phyloP scores from a whole-genome alignment of 495 filamentous ascomycete genomes.

The Polyplosphaeria fusca region DNA sequence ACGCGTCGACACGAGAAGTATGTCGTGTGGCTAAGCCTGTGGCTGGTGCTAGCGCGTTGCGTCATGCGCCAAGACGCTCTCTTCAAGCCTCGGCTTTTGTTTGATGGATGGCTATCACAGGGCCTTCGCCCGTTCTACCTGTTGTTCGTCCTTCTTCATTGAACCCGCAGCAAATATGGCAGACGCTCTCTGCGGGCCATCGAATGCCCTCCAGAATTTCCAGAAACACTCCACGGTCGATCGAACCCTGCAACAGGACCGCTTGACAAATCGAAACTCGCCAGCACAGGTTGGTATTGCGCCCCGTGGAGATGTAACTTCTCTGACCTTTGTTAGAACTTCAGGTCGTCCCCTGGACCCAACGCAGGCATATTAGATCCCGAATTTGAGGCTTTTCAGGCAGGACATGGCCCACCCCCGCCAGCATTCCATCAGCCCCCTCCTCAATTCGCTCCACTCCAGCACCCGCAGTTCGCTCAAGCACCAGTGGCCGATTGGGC shows the following conservation, averaged over 20 bases:
- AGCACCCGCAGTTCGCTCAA: constrained; percentile 23
- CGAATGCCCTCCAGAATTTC: constrained; percentile 81
- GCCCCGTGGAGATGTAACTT: neutral
- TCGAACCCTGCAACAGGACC: constrained; percentile 81
- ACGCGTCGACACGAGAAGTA: neutral
- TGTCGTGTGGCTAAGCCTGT: no score
- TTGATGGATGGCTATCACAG: no score
- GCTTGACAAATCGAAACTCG: constrained; percentile 53
- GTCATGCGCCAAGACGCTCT: neutral
- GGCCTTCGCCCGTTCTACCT: neutral
- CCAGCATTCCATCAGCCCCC: constrained; percentile 29
- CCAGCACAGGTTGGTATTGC: constrained; percentile 52
- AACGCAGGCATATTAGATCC: constrained; percentile 58
- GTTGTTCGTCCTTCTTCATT: neutral
- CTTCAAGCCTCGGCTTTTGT: neutral
- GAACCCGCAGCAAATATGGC: constrained; percentile 52
- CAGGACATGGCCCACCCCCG: constrained; percentile 44
- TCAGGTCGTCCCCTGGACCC: constrained; percentile 55
- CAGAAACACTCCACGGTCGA: constrained; percentile 77
- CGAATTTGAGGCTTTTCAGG: constrained; percentile 71
- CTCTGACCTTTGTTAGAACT: constrained; percentile 50
- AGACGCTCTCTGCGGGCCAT: constrained; percentile 82
- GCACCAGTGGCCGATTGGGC: constrained; percentile 38
- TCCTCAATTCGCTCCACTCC: constrained; percentile 9
- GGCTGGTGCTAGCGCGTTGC: neutral